Evolutionary conservation across 495 filamentous ascomycete genomes (phyloP).

Genomic region (Immersiella caudata): DNA sequence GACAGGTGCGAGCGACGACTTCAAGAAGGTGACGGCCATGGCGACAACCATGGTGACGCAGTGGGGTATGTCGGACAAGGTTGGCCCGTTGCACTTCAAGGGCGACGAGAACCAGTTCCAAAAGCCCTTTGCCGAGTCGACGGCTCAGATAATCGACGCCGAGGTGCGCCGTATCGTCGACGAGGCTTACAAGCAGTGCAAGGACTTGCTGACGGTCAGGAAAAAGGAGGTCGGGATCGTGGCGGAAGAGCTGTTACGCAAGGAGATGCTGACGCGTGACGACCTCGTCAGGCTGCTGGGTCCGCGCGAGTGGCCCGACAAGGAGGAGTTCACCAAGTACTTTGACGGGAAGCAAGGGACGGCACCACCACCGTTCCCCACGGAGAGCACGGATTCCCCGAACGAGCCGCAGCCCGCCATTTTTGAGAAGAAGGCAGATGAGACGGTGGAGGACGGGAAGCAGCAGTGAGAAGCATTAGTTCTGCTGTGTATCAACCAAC

Average conservation of each 20-base stretch:
- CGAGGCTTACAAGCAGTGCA: constrained; percentile 89
- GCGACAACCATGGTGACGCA: constrained; percentile 96
- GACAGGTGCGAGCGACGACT: constrained; percentile 91
- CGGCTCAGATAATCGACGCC: constrained; percentile 83
- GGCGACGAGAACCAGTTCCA: constrained; percentile 75
- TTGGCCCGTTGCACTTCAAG: constrained; percentile 89
- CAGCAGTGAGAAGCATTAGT: constrained; percentile 11
- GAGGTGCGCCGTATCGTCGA: constrained; percentile 90
- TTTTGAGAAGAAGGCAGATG: constrained; percentile 23
- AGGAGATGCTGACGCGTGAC: constrained; percentile 88
- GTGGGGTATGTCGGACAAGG: constrained; percentile 94
- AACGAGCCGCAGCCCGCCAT: constrained; percentile 21
- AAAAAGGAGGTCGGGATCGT: constrained; percentile 86
- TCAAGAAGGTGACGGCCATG: constrained; percentile 97
- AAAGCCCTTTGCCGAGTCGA: constrained; percentile 95
- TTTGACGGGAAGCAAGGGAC: constrained; percentile 61
- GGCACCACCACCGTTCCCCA: constrained; percentile 61
- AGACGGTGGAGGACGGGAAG: constrained; percentile 4
- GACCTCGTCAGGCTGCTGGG: constrained; percentile 90
- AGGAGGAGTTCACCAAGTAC: constrained; percentile 89
- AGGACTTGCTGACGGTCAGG: constrained; percentile 77
- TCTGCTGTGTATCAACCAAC: too few species aligned
- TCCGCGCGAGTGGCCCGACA: constrained; percentile 76
- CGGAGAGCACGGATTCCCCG: constrained; percentile 46
- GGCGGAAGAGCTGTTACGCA: constrained; percentile 87